Conservation (phyloP, 352 stramenopile species). For the Phytophthora macrochlamydospora region DNA sequence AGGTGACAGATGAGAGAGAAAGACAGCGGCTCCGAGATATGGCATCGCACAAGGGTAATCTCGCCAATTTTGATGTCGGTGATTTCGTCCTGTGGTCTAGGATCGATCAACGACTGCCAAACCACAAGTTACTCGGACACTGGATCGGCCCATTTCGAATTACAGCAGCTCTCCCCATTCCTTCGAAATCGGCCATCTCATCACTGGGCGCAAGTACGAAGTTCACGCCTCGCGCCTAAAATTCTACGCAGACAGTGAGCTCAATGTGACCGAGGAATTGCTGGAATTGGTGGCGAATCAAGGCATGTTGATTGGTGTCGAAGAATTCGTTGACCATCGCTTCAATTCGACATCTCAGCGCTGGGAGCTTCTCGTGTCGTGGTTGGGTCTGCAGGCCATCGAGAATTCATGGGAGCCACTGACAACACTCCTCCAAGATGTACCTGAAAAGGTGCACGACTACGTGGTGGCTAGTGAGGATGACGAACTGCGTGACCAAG, state of each 20-base stretch:
- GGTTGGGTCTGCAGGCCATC: not conserved
- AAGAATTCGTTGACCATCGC: constrained; percentile 4
- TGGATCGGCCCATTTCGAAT: constrained; percentile 27
- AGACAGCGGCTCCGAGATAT: not conserved
- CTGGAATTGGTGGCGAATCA: constrained; percentile 5
- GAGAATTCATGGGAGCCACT: constrained; percentile 2
- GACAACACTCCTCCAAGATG: constrained; percentile 2
- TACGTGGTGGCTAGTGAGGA: constrained; percentile 1
- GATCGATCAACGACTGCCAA: constrained; percentile 19
- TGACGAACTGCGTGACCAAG: not conserved
- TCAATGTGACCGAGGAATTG: constrained; percentile 9
- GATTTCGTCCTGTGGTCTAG: constrained; percentile 29
- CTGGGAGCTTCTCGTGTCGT: constrained; percentile 5
- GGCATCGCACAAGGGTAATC: constrained; percentile 2
- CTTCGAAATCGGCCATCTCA: constrained; percentile 17
- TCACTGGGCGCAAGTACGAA: constrained; percentile 5
- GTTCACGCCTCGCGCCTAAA: constrained; percentile 5
- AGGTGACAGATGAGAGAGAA: constrained; percentile 9
- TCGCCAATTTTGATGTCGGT: constrained; percentile 21
- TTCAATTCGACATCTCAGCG: not conserved
- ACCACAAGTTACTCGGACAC: constrained; percentile 21
- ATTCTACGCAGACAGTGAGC: not conserved
- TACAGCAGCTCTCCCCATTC: constrained; percentile 1
- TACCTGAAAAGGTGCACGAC: not conserved
- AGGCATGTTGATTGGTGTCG: constrained; percentile 7